These are phyloP conservation scores for Thecaphora thlaspeos DNA, from an alignment of 1,284 basidiomycete species.

Conservation along the genomic window DNA sequence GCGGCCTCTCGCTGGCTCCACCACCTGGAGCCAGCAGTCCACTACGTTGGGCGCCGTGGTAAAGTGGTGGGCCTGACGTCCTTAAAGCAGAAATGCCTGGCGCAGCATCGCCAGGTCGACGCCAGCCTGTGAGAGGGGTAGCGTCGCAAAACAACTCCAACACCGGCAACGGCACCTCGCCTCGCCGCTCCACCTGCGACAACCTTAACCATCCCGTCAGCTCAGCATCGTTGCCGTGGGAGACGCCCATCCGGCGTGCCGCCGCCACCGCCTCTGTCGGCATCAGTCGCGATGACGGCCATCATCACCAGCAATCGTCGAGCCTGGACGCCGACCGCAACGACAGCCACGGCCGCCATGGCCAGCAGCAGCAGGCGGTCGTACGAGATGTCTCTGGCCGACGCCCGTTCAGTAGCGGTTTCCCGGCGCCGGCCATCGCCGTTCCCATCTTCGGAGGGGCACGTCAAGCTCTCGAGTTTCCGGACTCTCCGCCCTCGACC, in stretches of 20 bases:
- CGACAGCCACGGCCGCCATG: background rate
- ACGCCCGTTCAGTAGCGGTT: slow-evolving; percentile 31
- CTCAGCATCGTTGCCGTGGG: background rate
- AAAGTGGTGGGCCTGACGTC: slow-evolving; percentile 48
- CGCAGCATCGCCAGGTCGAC: slow-evolving; percentile 36
- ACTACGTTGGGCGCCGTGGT: slow-evolving; percentile 44
- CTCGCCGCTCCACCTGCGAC: background rate
- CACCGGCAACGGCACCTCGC: background rate
- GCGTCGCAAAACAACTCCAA: slow-evolving; percentile 23
- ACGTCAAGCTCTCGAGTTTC: slow-evolving; percentile 15
- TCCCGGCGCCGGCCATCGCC: slow-evolving; percentile 29
- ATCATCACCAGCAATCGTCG: background rate
- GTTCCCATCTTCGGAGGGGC: slow-evolving; percentile 30
- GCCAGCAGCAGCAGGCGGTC: background rate
- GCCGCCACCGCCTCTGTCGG: background rate
- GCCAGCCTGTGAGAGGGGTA: slow-evolving; percentile 50
- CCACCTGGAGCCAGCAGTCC: slow-evolving; percentile 29
- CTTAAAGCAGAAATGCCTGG: slow-evolving; percentile 49
- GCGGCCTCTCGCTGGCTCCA: slow-evolving; percentile 13
- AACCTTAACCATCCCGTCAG: background rate
- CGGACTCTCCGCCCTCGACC: slow-evolving; percentile 39
- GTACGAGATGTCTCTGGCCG: background rate
- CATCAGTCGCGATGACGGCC: background rate
- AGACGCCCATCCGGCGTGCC: background rate
- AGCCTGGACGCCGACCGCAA: background rate